These are phyloP conservation scores for Gloeophyllum trabeum DNA, from an alignment of 768 basidiomycete genomes.

Conservation along the genomic window DNA sequence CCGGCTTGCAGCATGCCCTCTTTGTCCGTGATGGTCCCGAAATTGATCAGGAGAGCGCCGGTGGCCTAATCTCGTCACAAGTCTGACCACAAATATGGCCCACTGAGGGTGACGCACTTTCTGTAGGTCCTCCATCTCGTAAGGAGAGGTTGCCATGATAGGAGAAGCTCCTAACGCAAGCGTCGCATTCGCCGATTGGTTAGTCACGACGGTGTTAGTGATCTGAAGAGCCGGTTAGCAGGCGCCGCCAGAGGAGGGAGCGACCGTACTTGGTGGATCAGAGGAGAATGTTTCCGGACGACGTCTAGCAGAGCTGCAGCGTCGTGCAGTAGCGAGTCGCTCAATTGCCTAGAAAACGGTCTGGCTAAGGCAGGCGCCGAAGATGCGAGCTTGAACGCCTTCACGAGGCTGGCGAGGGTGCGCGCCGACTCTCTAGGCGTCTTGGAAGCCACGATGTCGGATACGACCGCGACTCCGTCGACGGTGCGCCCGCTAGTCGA, in stretches of 20 bases:
- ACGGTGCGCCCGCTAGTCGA: conserved; percentile 45
- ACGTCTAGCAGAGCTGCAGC: conserved; percentile 38
- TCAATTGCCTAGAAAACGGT: too few species aligned
- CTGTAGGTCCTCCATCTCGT: conserved; percentile 75
- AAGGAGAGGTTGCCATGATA: conserved; percentile 82
- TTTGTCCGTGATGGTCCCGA: conserved; percentile 66
- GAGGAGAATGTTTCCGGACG: conserved; percentile 44
- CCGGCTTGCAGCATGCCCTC: conserved; percentile 68
- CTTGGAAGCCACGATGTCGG: conserved; percentile 65
- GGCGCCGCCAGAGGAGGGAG: neutral
- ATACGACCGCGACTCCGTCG: conserved; percentile 83
- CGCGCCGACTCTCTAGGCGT: conserved; percentile 42
- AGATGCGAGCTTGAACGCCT: conserved; percentile 24
- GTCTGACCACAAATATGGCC: neutral
- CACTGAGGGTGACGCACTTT: conserved; percentile 18
- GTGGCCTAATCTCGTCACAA: conserved; percentile 12
- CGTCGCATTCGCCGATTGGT: conserved; percentile 85
- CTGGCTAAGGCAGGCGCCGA: too few species aligned
- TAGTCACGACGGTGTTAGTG: conserved; percentile 81
- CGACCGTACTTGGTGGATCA: conserved; percentile 64
- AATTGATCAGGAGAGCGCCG: conserved; percentile 72
- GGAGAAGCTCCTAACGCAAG: conserved; percentile 83
- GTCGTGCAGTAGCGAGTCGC: conserved; percentile 13
- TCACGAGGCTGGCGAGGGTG: conserved; percentile 29
- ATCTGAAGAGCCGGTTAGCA: conserved; percentile 35